Base-by-base conservation (phyloP, 2,329 filamentous ascomycete genomes). In the Rutstroemia sydowiana region DNA sequence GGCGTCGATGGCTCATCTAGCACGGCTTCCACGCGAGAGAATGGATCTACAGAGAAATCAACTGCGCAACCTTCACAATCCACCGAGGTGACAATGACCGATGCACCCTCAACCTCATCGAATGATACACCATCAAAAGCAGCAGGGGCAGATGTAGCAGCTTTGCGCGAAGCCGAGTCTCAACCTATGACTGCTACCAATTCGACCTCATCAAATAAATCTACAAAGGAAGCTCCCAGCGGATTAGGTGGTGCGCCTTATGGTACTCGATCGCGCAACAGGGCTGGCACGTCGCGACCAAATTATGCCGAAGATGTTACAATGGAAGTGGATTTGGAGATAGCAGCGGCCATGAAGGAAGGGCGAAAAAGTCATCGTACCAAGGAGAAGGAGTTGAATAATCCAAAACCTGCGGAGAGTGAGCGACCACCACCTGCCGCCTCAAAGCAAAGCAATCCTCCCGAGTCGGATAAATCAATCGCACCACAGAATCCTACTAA, bases 261-360 rank as follows among this genome's bases (percentile, higher is more conserved):
- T 70, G 92, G 92, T 65, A 98, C 93, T 67, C 86, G 91, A 63
- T 96, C 91, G 62, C 87, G 93, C 68, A 95, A 95, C 70, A 85
- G 91, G 65, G 84, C 81, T 53, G 86, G 87, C 63, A 82, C 79
- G 60, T 78, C 86, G 61, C 87, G 93, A 61, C 84, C 86, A 59
- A 98, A 98, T 71, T 98, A 98, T 70, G 92, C 93, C 46, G 93
- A 98, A 72, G 88, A 92, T 70, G 87, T 81, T 71, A 92, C 96
- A 69, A 76, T 91, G 61, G 92, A 97, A 64, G 82, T 88, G 70
- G 93, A 97, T 67, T 88, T 90, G 68, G 92, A 96, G 64, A 79
- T 77, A 67, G 72, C 76, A 65, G 68, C 73, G 48, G 71, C 78
- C 60, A 74, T 75, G 64, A 76, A 79, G 60, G 76, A 81, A 14